Base-by-base conservation (phyloP, 768 basidiomycete genomes). In the Suillus fuscotomentosus region DNA sequence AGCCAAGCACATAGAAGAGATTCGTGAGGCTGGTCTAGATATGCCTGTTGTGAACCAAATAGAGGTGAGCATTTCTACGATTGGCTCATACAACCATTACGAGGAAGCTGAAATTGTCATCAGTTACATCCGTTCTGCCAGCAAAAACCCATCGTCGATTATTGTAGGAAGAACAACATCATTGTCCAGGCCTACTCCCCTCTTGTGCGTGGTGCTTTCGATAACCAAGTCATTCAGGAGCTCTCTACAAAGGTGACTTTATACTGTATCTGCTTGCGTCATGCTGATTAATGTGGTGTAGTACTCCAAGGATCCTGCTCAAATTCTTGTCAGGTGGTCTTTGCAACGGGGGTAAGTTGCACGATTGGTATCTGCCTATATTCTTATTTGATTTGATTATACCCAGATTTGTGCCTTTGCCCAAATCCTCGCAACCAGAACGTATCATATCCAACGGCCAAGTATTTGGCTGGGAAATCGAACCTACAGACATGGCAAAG, bases 251-350 rank as follows among this genome's bases (percentile, higher is more conserved):
- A 88, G 79, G 89, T 88, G 53, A 57, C 15, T 39, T 20, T 41
- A 27, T 57, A 9, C 1, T 17, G 24, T 27, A 14, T 27, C 15
- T 27, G 10, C 39, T 41, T 17, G 39, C 15, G 56, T 24, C 39
- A 27, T 27, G 3, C 6, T 41, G 17, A 20, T 27, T 51, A 5
- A 57, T 27, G 10, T 7, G 24, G 27, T 24, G 14, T 63, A 90
- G 86, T 75, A 86, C 69, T 72, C 78, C 51, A 84, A 84, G 60
- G 83, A 85, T 43, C 82, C 83, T 17, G 86, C 91, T 38, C 94
- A 95, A 68, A 80, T 95, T 43, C 81, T 95, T 22, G 77, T 95
- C 62, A 85, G 94, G 15, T 95, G 93, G 91, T 93, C 92, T 20
- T 78, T 97, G 17, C 94, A 95, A 71, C 84, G 82, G 67, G 86